Evolutionary conservation across 495 filamentous ascomycete species (phyloP).

Genomic region (Aspergillus hancockii): DNA sequence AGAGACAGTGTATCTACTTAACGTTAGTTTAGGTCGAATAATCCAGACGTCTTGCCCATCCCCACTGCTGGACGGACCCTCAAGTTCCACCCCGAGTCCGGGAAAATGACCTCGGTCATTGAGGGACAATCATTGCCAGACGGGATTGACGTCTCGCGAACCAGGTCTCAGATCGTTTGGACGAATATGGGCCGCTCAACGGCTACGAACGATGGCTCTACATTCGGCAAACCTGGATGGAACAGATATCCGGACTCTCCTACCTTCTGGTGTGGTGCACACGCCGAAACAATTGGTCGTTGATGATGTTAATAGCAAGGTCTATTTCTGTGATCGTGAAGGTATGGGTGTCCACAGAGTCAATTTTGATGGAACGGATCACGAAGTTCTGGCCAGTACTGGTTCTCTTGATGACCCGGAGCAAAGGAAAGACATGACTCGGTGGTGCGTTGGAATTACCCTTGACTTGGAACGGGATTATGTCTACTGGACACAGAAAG

Average conservation of each 20-base stretch:
- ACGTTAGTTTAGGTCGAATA: constrained; percentile 33
- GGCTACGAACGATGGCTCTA: constrained; percentile 44
- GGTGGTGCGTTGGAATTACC: constrained; percentile 56
- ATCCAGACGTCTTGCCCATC: constrained; percentile 18
- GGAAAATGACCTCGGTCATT: constrained; percentile 27
- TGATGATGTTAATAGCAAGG: constrained; percentile 25
- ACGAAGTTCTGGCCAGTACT: constrained; percentile 43
- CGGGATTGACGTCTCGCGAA: constrained; percentile 43
- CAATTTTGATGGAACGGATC: constrained; percentile 45
- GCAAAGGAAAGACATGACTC: constrained; percentile 31
- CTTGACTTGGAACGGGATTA: constrained; percentile 36
- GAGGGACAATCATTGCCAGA: constrained; percentile 44
- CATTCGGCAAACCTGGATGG: constrained; percentile 49
- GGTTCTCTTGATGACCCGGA: constrained; percentile 23
- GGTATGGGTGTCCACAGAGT: constrained; percentile 49
- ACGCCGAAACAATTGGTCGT: constrained; percentile 57
- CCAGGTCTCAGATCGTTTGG: constrained; percentile 48
- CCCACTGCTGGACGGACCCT: constrained; percentile 27
- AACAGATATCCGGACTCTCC: constrained; percentile 34
- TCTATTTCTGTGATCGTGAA: constrained; percentile 59
- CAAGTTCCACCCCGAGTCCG: constrained; percentile 21
- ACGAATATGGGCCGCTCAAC: constrained; percentile 51
- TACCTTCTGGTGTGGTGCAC: constrained; percentile 41
- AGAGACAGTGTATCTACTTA: constrained; percentile 29
- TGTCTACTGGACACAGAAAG: constrained; percentile 63